Conservation (phyloP, 441 rosid species). For the Cnidoscolus chayamansa region DNA sequence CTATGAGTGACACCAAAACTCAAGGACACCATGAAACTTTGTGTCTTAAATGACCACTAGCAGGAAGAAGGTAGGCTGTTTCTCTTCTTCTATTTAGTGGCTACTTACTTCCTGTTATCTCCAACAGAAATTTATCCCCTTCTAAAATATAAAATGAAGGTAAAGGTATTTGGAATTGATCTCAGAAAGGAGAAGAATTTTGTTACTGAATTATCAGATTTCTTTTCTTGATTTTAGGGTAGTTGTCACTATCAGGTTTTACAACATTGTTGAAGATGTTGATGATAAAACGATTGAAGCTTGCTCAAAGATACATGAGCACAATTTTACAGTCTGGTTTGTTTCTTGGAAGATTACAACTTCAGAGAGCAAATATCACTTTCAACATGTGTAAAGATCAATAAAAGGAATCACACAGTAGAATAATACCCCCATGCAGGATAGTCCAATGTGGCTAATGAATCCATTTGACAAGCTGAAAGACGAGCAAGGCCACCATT, state of each 20-base stretch:
- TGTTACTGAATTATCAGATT: not conserved
- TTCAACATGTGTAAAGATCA: conserved; percentile 1
- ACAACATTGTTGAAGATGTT: not conserved
- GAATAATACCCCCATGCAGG: conserved; percentile 34
- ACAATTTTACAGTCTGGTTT: not conserved
- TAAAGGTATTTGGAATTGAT: not conserved
- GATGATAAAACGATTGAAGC: not conserved
- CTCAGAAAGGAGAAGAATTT: not conserved
- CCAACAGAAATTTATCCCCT: not conserved
- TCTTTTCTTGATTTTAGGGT: conserved; percentile 6
- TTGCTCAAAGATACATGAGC: not conserved
- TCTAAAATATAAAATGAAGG: not conserved
- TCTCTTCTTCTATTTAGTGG: not conserved
- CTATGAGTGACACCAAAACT: not conserved
- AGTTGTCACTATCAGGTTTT: not conserved
- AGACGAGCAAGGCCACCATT: conserved; percentile 40
- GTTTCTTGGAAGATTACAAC: not conserved
- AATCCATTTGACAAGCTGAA: conserved; percentile 38
- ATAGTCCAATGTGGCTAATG: conserved; percentile 34
- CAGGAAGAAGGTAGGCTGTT: not conserved
- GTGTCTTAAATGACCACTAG: not conserved
- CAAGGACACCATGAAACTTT: not conserved
- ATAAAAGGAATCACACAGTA: not conserved
- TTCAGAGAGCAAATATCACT: conserved; percentile 5
- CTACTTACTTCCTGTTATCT: not conserved